These are phyloP conservation scores for Lagenidium giganteum DNA, from an alignment of 352 stramenopile species.

Conservation along the genomic window DNA sequence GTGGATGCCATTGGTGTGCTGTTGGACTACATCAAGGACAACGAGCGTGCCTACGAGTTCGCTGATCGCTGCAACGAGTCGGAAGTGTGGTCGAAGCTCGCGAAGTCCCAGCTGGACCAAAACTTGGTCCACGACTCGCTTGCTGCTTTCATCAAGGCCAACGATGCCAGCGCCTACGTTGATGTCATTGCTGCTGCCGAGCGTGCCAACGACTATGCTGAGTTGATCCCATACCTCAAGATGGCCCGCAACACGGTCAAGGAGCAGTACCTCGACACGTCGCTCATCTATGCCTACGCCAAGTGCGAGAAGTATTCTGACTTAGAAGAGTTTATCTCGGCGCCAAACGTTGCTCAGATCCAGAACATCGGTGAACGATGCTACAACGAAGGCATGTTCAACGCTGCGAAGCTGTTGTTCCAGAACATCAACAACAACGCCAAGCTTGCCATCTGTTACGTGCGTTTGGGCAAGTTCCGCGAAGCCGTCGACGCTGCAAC, in stretches of 20 bases:
- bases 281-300: constrained; percentile 98
- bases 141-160: constrained; percentile 98
- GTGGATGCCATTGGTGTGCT: constrained; percentile 91
- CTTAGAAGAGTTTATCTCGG: constrained; percentile 99
- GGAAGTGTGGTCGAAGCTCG: constrained; percentile 98
- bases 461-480: constrained; percentile 98
- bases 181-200: constrained; percentile 98
- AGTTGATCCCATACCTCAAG: constrained; percentile 98
- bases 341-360: constrained; percentile 99
- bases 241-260: constrained; percentile 99
- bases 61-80: constrained; percentile 98
- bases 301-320: constrained; percentile 98
- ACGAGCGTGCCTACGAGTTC: constrained; percentile 98
- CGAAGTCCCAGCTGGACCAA: constrained; percentile 97
- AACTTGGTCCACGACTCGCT: constrained; percentile 96
- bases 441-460: constrained; percentile 99
- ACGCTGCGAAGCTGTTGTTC: constrained; percentile 98
- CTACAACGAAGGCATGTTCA: constrained; percentile 98
- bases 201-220: constrained; percentile 94
- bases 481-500: constrained; percentile 98
- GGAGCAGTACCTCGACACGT: constrained; percentile 99
- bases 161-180: constrained; percentile 96
- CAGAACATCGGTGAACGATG: constrained; percentile 98
- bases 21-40: constrained; percentile 96
- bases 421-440: constrained; percentile 99